These are phyloP conservation scores for Fusarium sp. DNA, from an alignment of 2,329 filamentous ascomycete species.

Conservation along the genomic window DNA sequence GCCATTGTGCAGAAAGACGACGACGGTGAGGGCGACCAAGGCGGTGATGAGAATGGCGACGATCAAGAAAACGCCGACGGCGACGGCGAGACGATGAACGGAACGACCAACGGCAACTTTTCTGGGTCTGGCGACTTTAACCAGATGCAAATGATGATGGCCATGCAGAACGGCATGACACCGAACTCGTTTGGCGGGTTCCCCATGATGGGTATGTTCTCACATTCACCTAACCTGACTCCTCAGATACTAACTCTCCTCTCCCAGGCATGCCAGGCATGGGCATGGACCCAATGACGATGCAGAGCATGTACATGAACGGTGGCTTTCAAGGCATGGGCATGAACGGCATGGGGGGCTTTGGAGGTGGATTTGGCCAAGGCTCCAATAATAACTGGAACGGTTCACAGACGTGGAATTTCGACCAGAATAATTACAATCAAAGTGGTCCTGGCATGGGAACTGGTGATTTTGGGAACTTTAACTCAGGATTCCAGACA, in stretches of 20 bases:
- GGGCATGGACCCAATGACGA: constrained; percentile 81
- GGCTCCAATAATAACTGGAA: constrained; percentile 82
- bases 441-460: constrained; percentile 83
- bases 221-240: too few relatives aligned
- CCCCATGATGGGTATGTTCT: constrained; percentile 84
- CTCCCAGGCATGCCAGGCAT: constrained; percentile 76
- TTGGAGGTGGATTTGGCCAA: constrained; percentile 66
- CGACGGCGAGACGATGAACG: constrained; percentile 53
- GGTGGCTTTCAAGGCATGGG: constrained; percentile 80
- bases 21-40: constrained; percentile 39
- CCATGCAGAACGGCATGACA: constrained; percentile 73
- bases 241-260: constrained; percentile 41
- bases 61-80: constrained; percentile 47
- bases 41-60: constrained; percentile 44
- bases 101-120: constrained; percentile 64
- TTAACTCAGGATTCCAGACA: constrained; percentile 79
- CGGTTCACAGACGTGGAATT: constrained; percentile 82
- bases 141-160: constrained; percentile 83
- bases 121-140: constrained; percentile 70
- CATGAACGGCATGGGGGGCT: constrained; percentile 78
- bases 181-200: constrained; percentile 64
- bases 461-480: constrained; percentile 79
- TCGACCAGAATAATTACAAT: constrained; percentile 89
- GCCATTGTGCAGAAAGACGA: constrained; percentile 26
- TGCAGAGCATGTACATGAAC: constrained; percentile 82